Percentiles rank a stretch among this genome's conserved stretches.
These are phyloP conservation scores for Erythrophleum fordii DNA, from an alignment of 306 rosid genomes.

Conservation along the genomic window DNA sequence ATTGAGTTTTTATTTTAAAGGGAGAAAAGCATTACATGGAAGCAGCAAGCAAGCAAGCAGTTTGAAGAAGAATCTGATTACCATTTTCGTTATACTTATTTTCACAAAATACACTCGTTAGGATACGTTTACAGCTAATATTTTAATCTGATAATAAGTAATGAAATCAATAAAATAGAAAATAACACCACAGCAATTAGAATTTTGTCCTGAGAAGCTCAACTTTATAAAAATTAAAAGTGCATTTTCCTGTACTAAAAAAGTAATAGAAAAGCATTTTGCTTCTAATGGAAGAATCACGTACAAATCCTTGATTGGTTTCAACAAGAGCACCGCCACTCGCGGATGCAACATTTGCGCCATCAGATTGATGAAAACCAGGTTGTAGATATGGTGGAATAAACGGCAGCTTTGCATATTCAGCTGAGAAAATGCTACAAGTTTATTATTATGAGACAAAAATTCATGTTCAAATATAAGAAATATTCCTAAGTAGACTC, in stretches of 20 bases:
- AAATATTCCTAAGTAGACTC: not conserved
- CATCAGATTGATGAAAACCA: slow-evolving; percentile 4
- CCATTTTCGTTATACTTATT: too few species aligned
- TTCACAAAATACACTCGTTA: not conserved
- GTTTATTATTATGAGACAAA: not conserved
- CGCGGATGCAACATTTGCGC: slow-evolving; percentile 47
- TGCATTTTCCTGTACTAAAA: too few species aligned
- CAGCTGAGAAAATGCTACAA: slow-evolving; percentile 40
- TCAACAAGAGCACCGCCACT: slow-evolving; percentile 37
- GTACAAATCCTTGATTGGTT: slow-evolving; percentile 10
- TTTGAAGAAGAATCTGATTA: not conserved
- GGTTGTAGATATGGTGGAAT: slow-evolving; percentile 44
- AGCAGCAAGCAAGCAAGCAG: too few species aligned
- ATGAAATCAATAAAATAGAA: not conserved
- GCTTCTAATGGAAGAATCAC: not conserved
- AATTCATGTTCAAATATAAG: not conserved
- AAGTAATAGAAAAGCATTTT: too few species aligned
- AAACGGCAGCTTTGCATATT: slow-evolving; percentile 40
- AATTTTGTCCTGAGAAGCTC: too few species aligned
- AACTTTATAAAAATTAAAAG: too few species aligned
- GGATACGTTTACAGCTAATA: too few species aligned
- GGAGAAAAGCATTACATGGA: too few species aligned
- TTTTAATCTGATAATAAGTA: not conserved
- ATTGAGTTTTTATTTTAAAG: too few species aligned
- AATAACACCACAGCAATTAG: too few species aligned